A percentile compares a stretch with the other conserved stretches of the same genome.
These are phyloP conservation scores for Parasarocladium wereldwijsianum DNA, from an alignment of 2,329 filamentous ascomycete species.

Conservation along the genomic window DNA sequence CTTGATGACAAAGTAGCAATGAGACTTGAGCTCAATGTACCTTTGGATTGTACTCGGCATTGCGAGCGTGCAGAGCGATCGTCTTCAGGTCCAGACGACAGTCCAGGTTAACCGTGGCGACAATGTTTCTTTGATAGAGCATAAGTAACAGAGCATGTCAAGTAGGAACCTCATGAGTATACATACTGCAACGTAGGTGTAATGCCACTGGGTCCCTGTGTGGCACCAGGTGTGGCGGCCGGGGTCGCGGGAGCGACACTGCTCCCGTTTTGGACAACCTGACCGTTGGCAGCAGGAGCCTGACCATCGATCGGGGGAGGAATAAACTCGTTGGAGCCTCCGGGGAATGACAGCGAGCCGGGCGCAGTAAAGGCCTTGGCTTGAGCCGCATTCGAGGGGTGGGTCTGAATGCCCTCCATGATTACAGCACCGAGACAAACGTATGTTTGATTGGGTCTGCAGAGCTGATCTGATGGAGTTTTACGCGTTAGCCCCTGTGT, in stretches of 20 bases:
- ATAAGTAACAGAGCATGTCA: constrained; percentile 18
- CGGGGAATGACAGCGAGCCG: constrained; percentile 82
- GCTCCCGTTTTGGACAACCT: constrained; percentile 50
- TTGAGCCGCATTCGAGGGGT: constrained; percentile 81
- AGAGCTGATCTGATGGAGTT: constrained; percentile 19
- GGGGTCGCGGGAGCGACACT: constrained; percentile 83
- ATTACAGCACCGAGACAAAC: too few relatives aligned
- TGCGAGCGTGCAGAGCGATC: constrained; percentile 93
- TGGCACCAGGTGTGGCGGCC: constrained; percentile 77
- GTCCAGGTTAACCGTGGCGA: constrained; percentile 95
- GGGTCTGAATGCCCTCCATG: constrained; percentile 86
- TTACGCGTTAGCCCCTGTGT: too few relatives aligned
- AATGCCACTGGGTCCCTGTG: constrained; percentile 72
- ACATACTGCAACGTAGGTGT: constrained; percentile 95
- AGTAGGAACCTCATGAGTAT: constrained; percentile 26
- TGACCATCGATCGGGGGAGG: constrained; percentile 48
- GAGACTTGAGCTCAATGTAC: constrained; percentile 36
- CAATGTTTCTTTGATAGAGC: constrained; percentile 75
- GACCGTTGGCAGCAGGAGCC: constrained; percentile 24
- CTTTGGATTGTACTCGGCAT: constrained; percentile 98
- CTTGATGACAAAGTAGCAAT: constrained; percentile 5
- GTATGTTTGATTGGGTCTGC: too few relatives aligned
- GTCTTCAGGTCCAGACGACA: constrained; percentile 97
- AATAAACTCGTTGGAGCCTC: constrained; percentile 68
- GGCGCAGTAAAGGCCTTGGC: constrained; percentile 92